Percentiles rank a stretch among this genome's conserved stretches.
Evolutionary conservation across 257 asterid species (phyloP).

Genomic region (Solanum appendiculatum): DNA sequence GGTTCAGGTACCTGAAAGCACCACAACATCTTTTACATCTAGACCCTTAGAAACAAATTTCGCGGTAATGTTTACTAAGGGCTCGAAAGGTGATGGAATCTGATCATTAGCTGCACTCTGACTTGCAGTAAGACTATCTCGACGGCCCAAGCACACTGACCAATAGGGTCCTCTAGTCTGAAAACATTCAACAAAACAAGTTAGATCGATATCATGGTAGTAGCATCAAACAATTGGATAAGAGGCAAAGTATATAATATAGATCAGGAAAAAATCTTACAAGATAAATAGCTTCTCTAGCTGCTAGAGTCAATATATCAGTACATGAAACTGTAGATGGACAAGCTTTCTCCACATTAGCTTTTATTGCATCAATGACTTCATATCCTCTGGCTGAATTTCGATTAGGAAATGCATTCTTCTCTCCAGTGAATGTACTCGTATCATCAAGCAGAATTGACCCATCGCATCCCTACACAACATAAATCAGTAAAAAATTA

Average conservation of each 20-base stretch:
- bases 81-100: conserved; percentile 59
- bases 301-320: conserved; percentile 58
- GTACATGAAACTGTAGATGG: conserved; percentile 64
- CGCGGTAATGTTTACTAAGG: conserved; percentile 48
- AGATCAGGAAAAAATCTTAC: conserved; percentile 17
- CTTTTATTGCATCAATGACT: conserved; percentile 60
- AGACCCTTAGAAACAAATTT: conserved; percentile 59
- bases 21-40: conserved; percentile 50
- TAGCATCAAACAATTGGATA: not conserved
- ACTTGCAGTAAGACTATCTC: conserved; percentile 63
- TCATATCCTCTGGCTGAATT: conserved; percentile 66
- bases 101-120: conserved; percentile 45
- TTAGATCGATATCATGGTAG: not conserved
- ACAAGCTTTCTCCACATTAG: conserved; percentile 54
- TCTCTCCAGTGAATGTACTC: conserved; percentile 49
- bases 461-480: conserved; percentile 67
- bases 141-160: conserved; percentile 54
- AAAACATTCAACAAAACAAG: not conserved
- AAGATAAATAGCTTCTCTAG: conserved; percentile 58
- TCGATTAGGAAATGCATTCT: conserved; percentile 35
- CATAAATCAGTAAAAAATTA: not conserved
- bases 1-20: conserved; percentile 42
- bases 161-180: conserved; percentile 63
- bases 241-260: not conserved
- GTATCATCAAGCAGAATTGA: conserved; percentile 57